Percentiles rank a stretch among this genome's conserved stretches.
These are phyloP conservation scores for Xylaria sp. DNA, from an alignment of 2,329 filamentous ascomycete genomes.

Conservation along the genomic window DNA sequence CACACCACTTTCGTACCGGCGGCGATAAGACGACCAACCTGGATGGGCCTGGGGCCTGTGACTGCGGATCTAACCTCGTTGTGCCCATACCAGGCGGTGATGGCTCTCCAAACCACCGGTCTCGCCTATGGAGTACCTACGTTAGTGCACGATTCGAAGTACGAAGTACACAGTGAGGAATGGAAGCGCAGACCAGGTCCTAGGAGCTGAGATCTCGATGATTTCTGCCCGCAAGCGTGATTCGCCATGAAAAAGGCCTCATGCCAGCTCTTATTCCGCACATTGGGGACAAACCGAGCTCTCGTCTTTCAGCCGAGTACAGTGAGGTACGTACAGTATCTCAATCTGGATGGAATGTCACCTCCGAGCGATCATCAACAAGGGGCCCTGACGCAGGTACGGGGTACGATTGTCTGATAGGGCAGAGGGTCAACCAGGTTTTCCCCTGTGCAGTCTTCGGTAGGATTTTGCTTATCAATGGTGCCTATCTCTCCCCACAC, in stretches of 20 bases:
- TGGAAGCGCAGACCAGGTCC: too few relatives aligned
- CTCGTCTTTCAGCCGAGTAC: background rate
- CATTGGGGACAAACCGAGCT: too few relatives aligned
- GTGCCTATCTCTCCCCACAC: background rate
- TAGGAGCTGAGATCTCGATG: too few relatives aligned
- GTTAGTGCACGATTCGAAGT: background rate
- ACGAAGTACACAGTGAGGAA: too few relatives aligned
- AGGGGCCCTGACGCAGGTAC: conserved; percentile 29
- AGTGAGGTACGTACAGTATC: background rate
- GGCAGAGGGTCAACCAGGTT: conserved; percentile 19
- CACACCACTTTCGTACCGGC: background rate
- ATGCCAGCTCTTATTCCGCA: too few relatives aligned
- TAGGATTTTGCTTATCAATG: background rate
- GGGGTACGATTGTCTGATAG: conserved; percentile 10
- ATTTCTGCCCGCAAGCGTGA: too few relatives aligned
- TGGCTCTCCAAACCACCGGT: background rate
- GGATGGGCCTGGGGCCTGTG: background rate
- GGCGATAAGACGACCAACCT: background rate
- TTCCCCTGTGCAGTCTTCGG: background rate
- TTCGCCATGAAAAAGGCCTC: too few relatives aligned
- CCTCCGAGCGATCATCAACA: conserved; percentile 22
- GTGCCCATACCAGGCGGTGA: background rate
- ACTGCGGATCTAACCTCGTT: background rate
- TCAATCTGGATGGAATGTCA: conserved; percentile 14
- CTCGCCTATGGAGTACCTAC: background rate